Evolutionary conservation across 1,284 basidiomycete species (phyloP).

Genomic region (Termitomyces sp.): DNA sequence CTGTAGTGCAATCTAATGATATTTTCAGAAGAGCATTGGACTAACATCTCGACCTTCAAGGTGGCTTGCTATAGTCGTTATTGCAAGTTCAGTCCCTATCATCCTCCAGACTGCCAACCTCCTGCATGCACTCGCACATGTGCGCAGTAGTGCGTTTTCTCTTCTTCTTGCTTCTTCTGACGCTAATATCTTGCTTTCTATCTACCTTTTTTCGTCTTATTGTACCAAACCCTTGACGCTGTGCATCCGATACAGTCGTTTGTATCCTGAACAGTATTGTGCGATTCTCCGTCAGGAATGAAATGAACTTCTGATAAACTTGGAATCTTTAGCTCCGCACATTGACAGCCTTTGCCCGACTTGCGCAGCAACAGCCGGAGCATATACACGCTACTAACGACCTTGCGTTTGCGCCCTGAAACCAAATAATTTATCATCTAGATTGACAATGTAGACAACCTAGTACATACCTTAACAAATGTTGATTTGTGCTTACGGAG

Average conservation of each 20-base stretch:
- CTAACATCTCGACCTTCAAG: background rate
- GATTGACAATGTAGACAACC: background rate
- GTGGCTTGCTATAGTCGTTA: slow-evolving; percentile 30
- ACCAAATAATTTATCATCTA: background rate
- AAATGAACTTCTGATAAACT: background rate
- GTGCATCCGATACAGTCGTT: slow-evolving; percentile 25
- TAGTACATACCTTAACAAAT: background rate
- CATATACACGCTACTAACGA: background rate
- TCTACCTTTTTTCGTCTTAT: slow-evolving; percentile 1
- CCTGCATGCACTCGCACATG: slow-evolving; percentile 40
- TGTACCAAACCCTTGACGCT: background rate
- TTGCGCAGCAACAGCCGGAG: slow-evolving; percentile 18
- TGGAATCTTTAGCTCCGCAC: slow-evolving; percentile 28
- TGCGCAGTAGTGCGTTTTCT: slow-evolving; percentile 39
- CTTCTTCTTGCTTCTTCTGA: slow-evolving; percentile 1
- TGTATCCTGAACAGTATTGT: slow-evolving; percentile 43
- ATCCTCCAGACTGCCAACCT: slow-evolving; percentile 34
- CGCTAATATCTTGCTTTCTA: slow-evolving; percentile 3
- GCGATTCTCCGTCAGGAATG: slow-evolving; percentile 11
- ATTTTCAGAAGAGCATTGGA: background rate
- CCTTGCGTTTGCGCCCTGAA: background rate
- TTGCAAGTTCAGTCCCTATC: slow-evolving; percentile 45
- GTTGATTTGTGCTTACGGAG: background rate
- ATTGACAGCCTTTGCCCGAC: slow-evolving; percentile 34
- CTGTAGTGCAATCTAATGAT: background rate